A percentile compares a stretch with the other conserved stretches of the same genome.
Conservation (phyloP, 352 stramenopile genomes). For the Elongisporangium anandrum region DNA sequence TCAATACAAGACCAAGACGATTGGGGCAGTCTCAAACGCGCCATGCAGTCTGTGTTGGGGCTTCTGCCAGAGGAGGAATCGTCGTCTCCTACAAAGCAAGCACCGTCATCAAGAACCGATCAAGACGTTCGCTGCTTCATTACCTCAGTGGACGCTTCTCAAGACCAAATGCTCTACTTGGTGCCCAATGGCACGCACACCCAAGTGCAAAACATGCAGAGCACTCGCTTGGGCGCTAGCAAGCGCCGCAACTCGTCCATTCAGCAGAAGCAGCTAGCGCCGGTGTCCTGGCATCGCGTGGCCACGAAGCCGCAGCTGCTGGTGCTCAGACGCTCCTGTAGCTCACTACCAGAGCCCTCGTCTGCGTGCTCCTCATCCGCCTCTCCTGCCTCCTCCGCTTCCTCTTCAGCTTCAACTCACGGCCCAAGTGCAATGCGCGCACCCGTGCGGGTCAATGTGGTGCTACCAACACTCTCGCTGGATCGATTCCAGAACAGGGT, state of each 20-base stretch:
- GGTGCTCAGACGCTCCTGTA: conserved; percentile 9
- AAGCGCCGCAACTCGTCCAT: background rate
- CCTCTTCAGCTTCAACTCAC: background rate
- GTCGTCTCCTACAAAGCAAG: background rate
- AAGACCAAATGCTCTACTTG: background rate
- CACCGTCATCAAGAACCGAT: background rate
- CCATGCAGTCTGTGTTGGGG: conserved; percentile 29
- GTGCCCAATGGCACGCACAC: background rate
- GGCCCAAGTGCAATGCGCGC: conserved; percentile 6
- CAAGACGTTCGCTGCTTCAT: conserved; percentile 19
- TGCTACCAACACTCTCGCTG: conserved; percentile 25
- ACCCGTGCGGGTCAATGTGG: conserved; percentile 2
- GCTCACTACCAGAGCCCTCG: background rate
- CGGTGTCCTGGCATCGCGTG: conserved; percentile 33
- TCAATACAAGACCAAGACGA: conserved; percentile 13
- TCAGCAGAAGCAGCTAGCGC: background rate
- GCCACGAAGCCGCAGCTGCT: conserved; percentile 44
- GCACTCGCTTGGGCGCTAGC: background rate
- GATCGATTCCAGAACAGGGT: background rate
- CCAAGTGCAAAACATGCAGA: background rate
- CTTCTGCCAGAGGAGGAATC: conserved; percentile 2
- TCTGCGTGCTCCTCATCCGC: background rate
- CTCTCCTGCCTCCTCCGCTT: background rate
- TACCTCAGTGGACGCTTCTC: conserved; percentile 7
- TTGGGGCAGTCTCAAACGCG: conserved; percentile 25